Conservation (phyloP, 192 early-diverging fungal genomes). For the Powellomyces hirtus region DNA sequence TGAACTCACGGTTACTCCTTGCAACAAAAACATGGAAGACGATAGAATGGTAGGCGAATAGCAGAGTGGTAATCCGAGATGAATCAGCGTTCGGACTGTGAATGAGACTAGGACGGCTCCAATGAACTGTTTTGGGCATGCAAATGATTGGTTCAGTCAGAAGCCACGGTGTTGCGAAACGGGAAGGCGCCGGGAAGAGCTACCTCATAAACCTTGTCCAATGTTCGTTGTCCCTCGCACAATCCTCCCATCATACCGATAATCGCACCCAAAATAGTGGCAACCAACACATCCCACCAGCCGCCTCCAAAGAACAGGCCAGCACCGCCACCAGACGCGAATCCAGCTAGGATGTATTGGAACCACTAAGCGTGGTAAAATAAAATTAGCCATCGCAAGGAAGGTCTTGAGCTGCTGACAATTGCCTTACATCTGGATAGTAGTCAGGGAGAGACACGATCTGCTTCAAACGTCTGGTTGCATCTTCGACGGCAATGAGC, state of each 20-base stretch:
- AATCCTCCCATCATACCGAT: slow-evolving; percentile 7
- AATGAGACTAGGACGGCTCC: slow-evolving; percentile 22
- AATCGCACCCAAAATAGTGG: slow-evolving; percentile 12
- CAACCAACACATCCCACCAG: slow-evolving; percentile 30
- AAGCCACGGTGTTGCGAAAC: background rate
- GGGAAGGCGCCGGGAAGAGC: background rate
- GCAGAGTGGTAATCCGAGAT: slow-evolving; percentile 13
- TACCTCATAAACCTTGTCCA: slow-evolving; percentile 26
- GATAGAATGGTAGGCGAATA: slow-evolving; percentile 22
- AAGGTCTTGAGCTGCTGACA: background rate
- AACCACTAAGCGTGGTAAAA: slow-evolving; percentile 23
- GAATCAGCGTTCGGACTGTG: slow-evolving; percentile 12
- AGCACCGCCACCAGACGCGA: slow-evolving; percentile 14
- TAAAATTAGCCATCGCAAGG: background rate
- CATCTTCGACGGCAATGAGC: slow-evolving; percentile 34
- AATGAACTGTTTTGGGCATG: slow-evolving; percentile 2
- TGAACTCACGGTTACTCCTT: slow-evolving; percentile 26
- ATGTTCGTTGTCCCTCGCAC: slow-evolving; percentile 18
- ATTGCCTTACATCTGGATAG: slow-evolving; percentile 18
- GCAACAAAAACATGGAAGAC: slow-evolving; percentile 28
- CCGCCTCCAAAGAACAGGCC: slow-evolving; percentile 35
- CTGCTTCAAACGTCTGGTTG: slow-evolving; percentile 23
- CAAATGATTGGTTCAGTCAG: background rate
- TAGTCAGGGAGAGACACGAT: slow-evolving; percentile 26
- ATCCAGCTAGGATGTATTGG: slow-evolving; percentile 15